Percentiles rank a stretch among this genome's conserved stretches.
Evolutionary conservation across 2,329 filamentous ascomycete genomes (phyloP).

Genomic region (Sporothrix sp.): DNA sequence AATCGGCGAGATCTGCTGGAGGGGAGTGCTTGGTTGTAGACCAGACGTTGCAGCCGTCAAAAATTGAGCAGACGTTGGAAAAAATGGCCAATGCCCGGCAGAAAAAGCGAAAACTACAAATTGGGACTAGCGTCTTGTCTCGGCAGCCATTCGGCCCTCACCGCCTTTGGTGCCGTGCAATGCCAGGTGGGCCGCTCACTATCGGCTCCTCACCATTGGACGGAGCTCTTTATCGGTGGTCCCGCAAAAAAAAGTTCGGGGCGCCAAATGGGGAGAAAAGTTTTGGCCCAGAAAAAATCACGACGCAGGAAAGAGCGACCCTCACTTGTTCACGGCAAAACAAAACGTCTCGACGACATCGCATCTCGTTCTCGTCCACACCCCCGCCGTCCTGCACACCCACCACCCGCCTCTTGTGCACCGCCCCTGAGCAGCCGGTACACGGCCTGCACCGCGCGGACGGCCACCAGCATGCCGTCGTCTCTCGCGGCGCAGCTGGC

Average conservation of each 20-base stretch:
- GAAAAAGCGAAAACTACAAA: conserved; percentile 11
- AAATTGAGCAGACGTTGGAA: conserved; percentile 11
- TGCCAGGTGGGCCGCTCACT: background rate
- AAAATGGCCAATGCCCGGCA: conserved; percentile 9
- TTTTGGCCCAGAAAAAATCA: conserved; percentile 9
- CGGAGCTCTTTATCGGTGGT: conserved; percentile 10
- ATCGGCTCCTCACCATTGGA: background rate
- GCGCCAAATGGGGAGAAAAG: conserved; percentile 6
- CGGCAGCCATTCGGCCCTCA: background rate
- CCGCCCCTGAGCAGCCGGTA: background rate
- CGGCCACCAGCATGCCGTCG: conserved; percentile 27
- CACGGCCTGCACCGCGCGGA: background rate
- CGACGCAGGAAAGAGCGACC: conserved; percentile 1
- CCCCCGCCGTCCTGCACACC: background rate
- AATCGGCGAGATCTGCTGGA: background rate
- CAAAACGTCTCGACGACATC: conserved; percentile 1
- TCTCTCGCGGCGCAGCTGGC: conserved; percentile 89
- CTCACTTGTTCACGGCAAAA: background rate
- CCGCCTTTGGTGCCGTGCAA: background rate
- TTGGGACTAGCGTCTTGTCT: conserved; percentile 10
- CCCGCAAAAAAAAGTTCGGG: conserved; percentile 9
- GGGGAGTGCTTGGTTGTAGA: background rate
- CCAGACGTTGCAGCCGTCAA: background rate
- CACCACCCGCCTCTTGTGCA: background rate
- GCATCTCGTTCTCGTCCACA: background rate